Conservation (phyloP, 1,139 yeast species). For the Pichia sp. region DNA sequence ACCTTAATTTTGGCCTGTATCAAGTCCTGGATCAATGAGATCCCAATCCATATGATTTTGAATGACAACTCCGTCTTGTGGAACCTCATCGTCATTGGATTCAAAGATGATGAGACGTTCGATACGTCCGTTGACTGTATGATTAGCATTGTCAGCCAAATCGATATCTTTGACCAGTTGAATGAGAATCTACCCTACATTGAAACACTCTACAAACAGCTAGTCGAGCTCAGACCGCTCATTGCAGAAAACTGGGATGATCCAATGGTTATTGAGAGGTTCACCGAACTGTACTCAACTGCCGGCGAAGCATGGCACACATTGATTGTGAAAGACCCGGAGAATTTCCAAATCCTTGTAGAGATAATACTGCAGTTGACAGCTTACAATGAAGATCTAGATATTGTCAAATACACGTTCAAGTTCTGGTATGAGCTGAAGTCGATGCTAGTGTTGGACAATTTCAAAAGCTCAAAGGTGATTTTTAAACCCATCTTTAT, state of each 20-base stretch:
- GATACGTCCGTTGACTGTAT: slow-evolving; percentile 88
- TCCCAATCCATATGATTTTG: slow-evolving; percentile 59
- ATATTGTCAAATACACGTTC: slow-evolving; percentile 84
- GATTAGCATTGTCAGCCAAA: slow-evolving; percentile 72
- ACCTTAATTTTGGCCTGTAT: slow-evolving; percentile 65
- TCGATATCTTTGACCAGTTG: slow-evolving; percentile 50
- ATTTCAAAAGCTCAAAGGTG: slow-evolving; percentile 57
- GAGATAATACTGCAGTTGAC: slow-evolving; percentile 63
- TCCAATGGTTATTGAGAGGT: slow-evolving; percentile 64
- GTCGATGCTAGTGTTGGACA: slow-evolving; percentile 61
- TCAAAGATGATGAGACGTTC: slow-evolving; percentile 62
- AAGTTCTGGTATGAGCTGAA: slow-evolving; percentile 86
- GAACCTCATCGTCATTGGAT: slow-evolving; percentile 62
- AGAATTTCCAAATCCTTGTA: slow-evolving; percentile 70
- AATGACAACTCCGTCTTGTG: slow-evolving; percentile 52
- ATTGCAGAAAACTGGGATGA: slow-evolving; percentile 52
- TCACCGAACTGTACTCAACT: slow-evolving; percentile 77
- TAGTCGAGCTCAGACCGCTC: slow-evolving; percentile 55
- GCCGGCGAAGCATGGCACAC: slow-evolving; percentile 98
- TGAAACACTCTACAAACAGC: slow-evolving; percentile 61
- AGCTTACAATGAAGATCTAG: slow-evolving; percentile 71
- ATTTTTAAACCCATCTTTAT: slow-evolving; percentile 58
- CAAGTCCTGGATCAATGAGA: slow-evolving; percentile 86
- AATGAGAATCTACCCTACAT: slow-evolving; percentile 51
- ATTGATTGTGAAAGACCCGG: slow-evolving; percentile 69